A percentile compares a stretch with the other conserved stretches of the same genome.
Evolutionary conservation across 2,329 filamentous ascomycete genomes (phyloP).

Genomic region (Boeremia exigua): DNA sequence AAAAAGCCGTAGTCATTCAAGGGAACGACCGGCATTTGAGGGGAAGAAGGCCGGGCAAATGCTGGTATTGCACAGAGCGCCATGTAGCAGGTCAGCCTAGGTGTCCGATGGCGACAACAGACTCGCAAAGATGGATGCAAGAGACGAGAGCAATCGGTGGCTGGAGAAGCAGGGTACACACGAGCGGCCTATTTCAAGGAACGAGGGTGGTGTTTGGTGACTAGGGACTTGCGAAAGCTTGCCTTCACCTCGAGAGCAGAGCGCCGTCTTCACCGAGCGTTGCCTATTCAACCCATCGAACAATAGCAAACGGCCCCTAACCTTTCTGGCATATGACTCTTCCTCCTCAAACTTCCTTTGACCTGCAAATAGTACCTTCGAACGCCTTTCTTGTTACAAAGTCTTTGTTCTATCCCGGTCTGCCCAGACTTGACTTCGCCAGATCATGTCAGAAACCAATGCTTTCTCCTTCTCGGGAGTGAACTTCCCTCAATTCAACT

Average conservation of each 20-base stretch:
- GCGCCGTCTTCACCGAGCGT: neutral
- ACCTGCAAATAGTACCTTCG: neutral
- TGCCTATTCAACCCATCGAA: neutral
- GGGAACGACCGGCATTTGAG: neutral
- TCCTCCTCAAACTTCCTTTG: neutral
- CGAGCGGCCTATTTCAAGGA: neutral
- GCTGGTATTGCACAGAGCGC: constrained; percentile 3
- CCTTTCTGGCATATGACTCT: neutral
- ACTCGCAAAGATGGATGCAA: neutral
- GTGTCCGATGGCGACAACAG: neutral
- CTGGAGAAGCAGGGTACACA: neutral
- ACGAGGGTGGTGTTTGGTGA: neutral
- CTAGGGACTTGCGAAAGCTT: neutral
- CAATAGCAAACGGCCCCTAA: neutral
- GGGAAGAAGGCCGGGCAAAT: neutral
- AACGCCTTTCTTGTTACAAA: neutral
- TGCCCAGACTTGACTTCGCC: neutral
- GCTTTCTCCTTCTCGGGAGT: neutral
- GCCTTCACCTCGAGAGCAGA: neutral
- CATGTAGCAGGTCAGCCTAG: neutral
- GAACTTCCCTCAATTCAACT: neutral
- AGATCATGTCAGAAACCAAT: neutral
- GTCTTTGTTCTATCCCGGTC: constrained; percentile 1
- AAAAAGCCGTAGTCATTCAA: neutral
- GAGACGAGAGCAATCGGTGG: neutral